Conservation (phyloP, 345 rosid species). For the Combretum micranthum region DNA sequence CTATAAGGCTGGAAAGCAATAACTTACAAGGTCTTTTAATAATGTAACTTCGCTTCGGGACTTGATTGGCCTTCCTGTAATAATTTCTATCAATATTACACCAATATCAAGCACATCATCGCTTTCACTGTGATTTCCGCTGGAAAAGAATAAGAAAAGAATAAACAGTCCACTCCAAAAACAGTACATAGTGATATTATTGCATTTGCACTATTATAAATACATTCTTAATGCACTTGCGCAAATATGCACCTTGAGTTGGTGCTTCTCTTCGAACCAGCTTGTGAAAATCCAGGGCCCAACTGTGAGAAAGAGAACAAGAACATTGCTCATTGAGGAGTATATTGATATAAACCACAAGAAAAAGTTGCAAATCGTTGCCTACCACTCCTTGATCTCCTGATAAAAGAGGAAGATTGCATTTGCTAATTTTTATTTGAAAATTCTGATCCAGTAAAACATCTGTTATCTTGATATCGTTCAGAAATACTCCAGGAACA, state of each 20-base stretch:
- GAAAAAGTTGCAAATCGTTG: no score
- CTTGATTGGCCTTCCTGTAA: conserved; percentile 43
- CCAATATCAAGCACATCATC: conserved; percentile 48
- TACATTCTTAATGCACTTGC: no score
- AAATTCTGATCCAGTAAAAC: conserved; percentile 39
- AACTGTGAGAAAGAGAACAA: conserved; percentile 3
- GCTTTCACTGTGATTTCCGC: conserved; percentile 24
- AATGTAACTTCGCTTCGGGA: conserved; percentile 28
- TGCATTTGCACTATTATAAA: no score
- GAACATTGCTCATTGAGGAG: not conserved
- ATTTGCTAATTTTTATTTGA: conserved; percentile 36
- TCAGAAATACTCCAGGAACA: conserved; percentile 42
- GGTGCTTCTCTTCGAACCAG: conserved; percentile 6
- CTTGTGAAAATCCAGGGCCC: not conserved
- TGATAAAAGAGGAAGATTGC: conserved; percentile 39
- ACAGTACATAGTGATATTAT: no score
- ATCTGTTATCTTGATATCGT: conserved; percentile 50
- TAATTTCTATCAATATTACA: conserved; percentile 49
- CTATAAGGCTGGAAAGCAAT: not conserved
- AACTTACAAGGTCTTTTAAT: conserved; percentile 44
- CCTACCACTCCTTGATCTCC: conserved; percentile 24
- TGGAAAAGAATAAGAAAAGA: conserved; percentile 9
- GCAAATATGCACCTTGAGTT: conserved; percentile 14
- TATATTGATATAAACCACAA: not conserved
- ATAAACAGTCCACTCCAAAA: no score